Evolutionary conservation across 352 stramenopile genomes (phyloP).

Genomic region (Globisporangium apiculatum): DNA sequence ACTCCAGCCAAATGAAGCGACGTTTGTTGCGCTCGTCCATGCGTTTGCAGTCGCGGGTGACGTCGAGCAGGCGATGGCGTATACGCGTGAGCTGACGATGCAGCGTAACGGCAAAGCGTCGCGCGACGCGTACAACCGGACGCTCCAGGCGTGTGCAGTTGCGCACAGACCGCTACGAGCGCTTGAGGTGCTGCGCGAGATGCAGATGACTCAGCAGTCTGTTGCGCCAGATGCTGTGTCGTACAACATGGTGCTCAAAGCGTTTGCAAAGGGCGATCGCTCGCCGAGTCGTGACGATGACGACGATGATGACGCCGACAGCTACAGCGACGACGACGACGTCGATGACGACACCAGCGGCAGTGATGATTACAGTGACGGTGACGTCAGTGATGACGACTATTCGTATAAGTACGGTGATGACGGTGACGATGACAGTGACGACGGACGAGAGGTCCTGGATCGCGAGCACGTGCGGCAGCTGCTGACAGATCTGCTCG

Average conservation of each 20-base stretch:
- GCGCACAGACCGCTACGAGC: slow-evolving; percentile 26
- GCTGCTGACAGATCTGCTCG: slow-evolving; percentile 19
- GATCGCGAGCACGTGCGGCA: slow-evolving; percentile 1
- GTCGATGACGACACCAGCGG: slow-evolving; percentile 11
- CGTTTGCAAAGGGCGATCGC: slow-evolving; percentile 26
- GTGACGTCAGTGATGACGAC: slow-evolving; percentile 8
- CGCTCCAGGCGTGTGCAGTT: slow-evolving; percentile 50
- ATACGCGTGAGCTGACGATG: slow-evolving; percentile 26
- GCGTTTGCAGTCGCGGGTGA: slow-evolving; percentile 48
- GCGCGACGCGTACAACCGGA: slow-evolving; percentile 40
- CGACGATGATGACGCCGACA: slow-evolving; percentile 14
- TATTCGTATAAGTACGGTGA: background rate
- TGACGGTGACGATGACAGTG: slow-evolving; percentile 1
- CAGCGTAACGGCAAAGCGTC: slow-evolving; percentile 16
- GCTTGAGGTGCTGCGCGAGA: slow-evolving; percentile 33
- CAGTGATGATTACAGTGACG: slow-evolving; percentile 11
- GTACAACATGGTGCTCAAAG: slow-evolving; percentile 53
- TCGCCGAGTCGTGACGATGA: slow-evolving; percentile 12
- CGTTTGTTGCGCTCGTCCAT: slow-evolving; percentile 42
- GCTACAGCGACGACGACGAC: slow-evolving; percentile 11
- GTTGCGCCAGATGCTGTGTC: slow-evolving; percentile 27
- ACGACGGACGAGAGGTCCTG: background rate
- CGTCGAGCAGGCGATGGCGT: slow-evolving; percentile 26
- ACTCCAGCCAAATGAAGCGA: slow-evolving; percentile 26
- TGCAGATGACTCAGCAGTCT: slow-evolving; percentile 15